These are phyloP conservation scores for Hondaea fermentalgiana DNA, from an alignment of 108 stramenopile genomes.

Conservation along the genomic window DNA sequence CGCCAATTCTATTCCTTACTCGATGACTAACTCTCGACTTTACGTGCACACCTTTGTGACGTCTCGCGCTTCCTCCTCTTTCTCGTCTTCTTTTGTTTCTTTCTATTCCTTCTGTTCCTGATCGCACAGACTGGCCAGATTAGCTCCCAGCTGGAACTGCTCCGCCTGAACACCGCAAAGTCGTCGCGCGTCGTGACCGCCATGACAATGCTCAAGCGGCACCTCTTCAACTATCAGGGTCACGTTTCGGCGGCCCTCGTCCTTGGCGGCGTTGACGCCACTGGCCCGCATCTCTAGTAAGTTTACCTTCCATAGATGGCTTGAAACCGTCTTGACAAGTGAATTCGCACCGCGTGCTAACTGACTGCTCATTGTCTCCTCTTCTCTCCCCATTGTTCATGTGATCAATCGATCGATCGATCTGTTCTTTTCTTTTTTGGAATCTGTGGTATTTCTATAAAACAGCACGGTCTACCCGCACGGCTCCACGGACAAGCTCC, in stretches of 20 bases:
- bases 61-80: no score
- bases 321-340: no score
- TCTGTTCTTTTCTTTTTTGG: no score
- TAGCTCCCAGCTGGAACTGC: constrained; percentile 71
- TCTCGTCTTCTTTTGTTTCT: no score
- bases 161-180: constrained; percentile 76
- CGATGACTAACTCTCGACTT: no score
- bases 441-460: no score
- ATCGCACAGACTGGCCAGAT: neutral
- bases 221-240: constrained; percentile 93
- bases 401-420: no score
- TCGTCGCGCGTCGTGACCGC: constrained; percentile 85
- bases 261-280: constrained; percentile 83
- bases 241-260: constrained; percentile 85
- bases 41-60: no score
- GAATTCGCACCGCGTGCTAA: no score
- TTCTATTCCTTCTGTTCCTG: neutral
- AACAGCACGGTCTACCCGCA: constrained; percentile 69
- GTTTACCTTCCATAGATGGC: neutral
- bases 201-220: constrained; percentile 82
- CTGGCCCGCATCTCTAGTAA: constrained; percentile 80
- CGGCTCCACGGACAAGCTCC: constrained; percentile 83
- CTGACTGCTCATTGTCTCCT: constrained; percentile 39
- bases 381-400: no score
- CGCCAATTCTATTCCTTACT: no score